phyloP scores from a whole-genome alignment of 768 basidiomycete species.

The Tulasnella sp. region DNA sequence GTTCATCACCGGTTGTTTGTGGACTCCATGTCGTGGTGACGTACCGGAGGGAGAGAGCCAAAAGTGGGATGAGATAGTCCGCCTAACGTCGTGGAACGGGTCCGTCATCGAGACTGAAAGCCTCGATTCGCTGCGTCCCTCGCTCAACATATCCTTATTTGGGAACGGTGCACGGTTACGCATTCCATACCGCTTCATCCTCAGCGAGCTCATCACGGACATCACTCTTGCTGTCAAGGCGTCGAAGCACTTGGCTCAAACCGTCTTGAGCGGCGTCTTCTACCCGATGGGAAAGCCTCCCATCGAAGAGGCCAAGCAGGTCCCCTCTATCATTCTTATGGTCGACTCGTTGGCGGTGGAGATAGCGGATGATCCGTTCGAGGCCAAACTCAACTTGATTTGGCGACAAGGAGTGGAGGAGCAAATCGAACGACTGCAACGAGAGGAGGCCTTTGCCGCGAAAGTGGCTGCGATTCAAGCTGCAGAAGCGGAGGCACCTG shows the following conservation, averaged over 20 bases:
- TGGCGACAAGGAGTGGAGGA: slow-evolving; percentile 71
- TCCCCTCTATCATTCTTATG: slow-evolving; percentile 60
- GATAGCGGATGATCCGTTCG: slow-evolving; percentile 80
- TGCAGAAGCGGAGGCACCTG: slow-evolving; percentile 37
- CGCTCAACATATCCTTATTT: slow-evolving; percentile 45
- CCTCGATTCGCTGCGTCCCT: slow-evolving; percentile 29
- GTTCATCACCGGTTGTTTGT: slow-evolving; percentile 44
- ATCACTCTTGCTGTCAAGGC: slow-evolving; percentile 65
- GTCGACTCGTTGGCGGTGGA: slow-evolving; percentile 68
- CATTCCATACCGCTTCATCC: slow-evolving; percentile 72
- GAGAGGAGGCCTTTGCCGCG: slow-evolving; percentile 75
- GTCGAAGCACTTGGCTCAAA: slow-evolving; percentile 58
- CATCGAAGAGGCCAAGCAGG: slow-evolving; percentile 65
- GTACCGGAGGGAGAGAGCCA: slow-evolving; percentile 34
- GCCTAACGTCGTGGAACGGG: slow-evolving; percentile 54
- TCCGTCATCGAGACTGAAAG: slow-evolving; percentile 39
- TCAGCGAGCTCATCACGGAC: slow-evolving; percentile 74
- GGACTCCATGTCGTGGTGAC: slow-evolving; percentile 53
- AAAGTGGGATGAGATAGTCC: slow-evolving; percentile 72
- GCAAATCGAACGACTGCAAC: slow-evolving; percentile 61
- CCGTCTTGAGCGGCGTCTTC: slow-evolving; percentile 45
- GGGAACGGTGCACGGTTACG: slow-evolving; percentile 68
- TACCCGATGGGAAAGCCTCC: slow-evolving; percentile 57
- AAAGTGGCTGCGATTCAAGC: slow-evolving; percentile 66
- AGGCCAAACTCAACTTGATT: slow-evolving; percentile 68